Evolutionary conservation across 139 green algal genomes (phyloP).

Genomic region (Dunaliella sp.): DNA sequence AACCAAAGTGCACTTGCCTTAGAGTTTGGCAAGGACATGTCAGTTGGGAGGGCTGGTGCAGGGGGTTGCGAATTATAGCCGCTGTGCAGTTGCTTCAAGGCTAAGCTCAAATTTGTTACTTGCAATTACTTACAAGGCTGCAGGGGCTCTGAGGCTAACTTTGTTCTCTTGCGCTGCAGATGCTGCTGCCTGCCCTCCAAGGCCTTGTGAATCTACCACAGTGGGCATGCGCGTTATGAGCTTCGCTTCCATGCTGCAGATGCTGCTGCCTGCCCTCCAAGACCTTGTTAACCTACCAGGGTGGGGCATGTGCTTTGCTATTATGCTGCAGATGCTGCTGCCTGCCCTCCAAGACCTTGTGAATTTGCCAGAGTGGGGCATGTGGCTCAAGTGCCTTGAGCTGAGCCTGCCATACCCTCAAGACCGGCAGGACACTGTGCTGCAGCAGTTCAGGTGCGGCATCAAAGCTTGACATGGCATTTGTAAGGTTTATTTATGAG

Average conservation of each 20-base stretch:
- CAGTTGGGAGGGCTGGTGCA: no score
- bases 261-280: slow-evolving; percentile 33
- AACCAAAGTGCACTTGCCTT: neutral
- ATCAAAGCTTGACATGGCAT: neutral
- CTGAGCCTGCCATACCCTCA: slow-evolving; percentile 14
- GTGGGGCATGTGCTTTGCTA: slow-evolving; percentile 12
- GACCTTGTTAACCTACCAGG: slow-evolving; percentile 24
- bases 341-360: slow-evolving; percentile 31
- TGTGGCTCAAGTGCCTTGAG: slow-evolving; percentile 3
- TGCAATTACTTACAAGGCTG: neutral
- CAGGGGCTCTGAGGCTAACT: no score
- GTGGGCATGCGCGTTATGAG: slow-evolving; percentile 18
- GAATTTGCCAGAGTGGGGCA: slow-evolving; percentile 24
- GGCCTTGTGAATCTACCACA: slow-evolving; percentile 25
- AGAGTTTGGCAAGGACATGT: no score
- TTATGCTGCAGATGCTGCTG: slow-evolving; percentile 15
- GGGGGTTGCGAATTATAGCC: neutral
- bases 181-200: slow-evolving; percentile 33
- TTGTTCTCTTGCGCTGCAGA: neutral
- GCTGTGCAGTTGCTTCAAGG: neutral
- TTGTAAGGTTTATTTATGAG: neutral
- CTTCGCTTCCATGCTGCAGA: neutral
- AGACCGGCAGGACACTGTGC: neutral
- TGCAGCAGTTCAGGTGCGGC: neutral
- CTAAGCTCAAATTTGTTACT: neutral